Evolutionary conservation across 768 basidiomycete genomes (phyloP).

Genomic region (Boletellus ananiceps): DNA sequence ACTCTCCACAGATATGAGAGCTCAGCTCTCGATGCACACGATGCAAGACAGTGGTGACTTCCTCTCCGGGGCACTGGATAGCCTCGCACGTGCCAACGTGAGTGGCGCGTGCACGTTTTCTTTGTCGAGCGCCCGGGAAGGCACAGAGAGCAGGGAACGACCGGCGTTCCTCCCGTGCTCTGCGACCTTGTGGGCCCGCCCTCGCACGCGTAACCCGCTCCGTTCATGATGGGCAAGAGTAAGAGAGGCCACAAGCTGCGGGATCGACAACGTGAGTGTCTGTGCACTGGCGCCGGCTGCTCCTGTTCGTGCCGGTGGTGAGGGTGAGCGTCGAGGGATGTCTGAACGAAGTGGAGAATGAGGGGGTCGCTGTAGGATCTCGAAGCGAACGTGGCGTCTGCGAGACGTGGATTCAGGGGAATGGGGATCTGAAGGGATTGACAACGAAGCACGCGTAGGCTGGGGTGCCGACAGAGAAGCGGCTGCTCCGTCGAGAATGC

Average conservation of each 20-base stretch:
- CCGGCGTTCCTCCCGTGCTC: constrained; percentile 10
- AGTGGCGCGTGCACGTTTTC: constrained; percentile 1
- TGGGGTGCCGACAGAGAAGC: background rate
- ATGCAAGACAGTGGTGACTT: constrained; percentile 27
- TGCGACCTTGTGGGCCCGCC: constrained; percentile 5
- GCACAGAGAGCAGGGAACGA: constrained; percentile 4
- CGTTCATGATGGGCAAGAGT: constrained; percentile 26
- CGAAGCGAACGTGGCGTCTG: constrained; percentile 25
- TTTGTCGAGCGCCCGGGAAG: constrained; percentile 4
- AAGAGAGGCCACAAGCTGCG: constrained; percentile 31
- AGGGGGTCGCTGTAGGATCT: constrained; percentile 4
- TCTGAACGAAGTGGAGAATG: constrained; percentile 3
- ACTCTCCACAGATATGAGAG: background rate
- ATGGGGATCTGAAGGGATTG: constrained; percentile 5
- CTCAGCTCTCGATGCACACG: constrained; percentile 18
- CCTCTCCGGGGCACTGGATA: constrained; percentile 14
- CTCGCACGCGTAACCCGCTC: constrained; percentile 17
- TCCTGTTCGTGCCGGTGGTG: constrained; percentile 18
- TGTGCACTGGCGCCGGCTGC: constrained; percentile 2
- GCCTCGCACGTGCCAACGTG: constrained; percentile 3
- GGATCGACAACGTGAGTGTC: constrained; percentile 24
- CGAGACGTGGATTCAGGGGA: background rate
- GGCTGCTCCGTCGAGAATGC: background rate
- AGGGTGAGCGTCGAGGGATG: constrained; percentile 23
- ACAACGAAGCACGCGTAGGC: background rate